These are phyloP conservation scores for Isoetes taiwanensis DNA, from an alignment of 75 land plant genomes.

Conservation along the genomic window DNA sequence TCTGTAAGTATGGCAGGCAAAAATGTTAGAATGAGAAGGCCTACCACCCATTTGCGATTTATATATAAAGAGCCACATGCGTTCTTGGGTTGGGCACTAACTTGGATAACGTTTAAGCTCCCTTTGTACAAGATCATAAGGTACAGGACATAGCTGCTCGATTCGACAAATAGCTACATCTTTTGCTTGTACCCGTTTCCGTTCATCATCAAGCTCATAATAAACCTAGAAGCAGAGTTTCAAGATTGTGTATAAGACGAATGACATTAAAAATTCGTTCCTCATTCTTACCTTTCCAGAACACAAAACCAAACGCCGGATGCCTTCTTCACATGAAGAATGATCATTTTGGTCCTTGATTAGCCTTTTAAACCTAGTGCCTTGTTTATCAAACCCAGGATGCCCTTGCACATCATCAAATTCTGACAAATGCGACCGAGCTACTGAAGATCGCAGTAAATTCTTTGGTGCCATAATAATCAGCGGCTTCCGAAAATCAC, in stretches of 20 bases:
- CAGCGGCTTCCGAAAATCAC: slow-evolving; percentile 89
- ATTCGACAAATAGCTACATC: slow-evolving; percentile 91
- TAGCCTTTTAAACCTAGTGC: slow-evolving; percentile 82
- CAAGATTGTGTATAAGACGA: no score
- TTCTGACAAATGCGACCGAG: slow-evolving; percentile 74
- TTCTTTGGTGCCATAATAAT: slow-evolving; percentile 92
- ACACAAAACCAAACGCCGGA: slow-evolving; percentile 76
- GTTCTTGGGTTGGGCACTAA: slow-evolving; percentile 17
- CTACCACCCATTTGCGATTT: neutral
- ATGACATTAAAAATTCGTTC: neutral
- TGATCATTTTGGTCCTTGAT: slow-evolving; percentile 78
- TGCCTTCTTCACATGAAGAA: slow-evolving; percentile 47
- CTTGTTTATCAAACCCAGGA: slow-evolving; percentile 94
- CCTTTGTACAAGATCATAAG: slow-evolving; percentile 72
- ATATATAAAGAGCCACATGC: neutral
- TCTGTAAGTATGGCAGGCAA: slow-evolving; percentile 30
- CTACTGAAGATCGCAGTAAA: slow-evolving; percentile 70
- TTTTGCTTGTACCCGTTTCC: slow-evolving; percentile 30
- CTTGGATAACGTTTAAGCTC: slow-evolving; percentile 92
- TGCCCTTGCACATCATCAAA: slow-evolving; percentile 88
- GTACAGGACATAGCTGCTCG: slow-evolving; percentile 91
- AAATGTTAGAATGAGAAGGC: neutral
- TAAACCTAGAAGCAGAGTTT: slow-evolving; percentile 39
- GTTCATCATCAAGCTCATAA: slow-evolving; percentile 84
- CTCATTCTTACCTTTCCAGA: slow-evolving; percentile 62